phyloP scores from a whole-genome alignment of 1,284 basidiomycete species.

The Dichomitus squalens region DNA sequence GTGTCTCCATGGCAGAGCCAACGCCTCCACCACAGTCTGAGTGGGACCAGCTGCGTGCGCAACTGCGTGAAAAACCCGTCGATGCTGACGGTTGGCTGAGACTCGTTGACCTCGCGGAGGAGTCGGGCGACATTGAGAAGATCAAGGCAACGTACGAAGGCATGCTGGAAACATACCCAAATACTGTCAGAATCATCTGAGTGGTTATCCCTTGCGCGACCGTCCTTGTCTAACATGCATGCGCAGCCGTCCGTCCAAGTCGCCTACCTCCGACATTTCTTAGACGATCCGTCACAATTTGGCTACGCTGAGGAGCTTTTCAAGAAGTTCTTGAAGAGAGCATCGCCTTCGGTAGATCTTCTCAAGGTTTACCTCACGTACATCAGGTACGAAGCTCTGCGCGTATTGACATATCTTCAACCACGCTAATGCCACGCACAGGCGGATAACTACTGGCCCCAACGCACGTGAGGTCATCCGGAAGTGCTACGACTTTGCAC shows the following conservation, averaged over 20 bases:
- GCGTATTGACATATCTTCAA: neutral
- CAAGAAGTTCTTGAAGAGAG: constrained; percentile 72
- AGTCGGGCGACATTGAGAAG: constrained; percentile 66
- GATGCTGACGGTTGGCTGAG: constrained; percentile 72
- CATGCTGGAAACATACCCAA: constrained; percentile 76
- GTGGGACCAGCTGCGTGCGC: constrained; percentile 49
- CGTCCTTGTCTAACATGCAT: constrained; percentile 20
- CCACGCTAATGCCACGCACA: constrained; percentile 15
- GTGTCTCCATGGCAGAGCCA: constrained; percentile 23
- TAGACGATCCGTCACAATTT: constrained; percentile 55
- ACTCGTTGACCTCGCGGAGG: constrained; percentile 67
- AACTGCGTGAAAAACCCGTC: constrained; percentile 54
- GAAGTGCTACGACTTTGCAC: constrained; percentile 92
- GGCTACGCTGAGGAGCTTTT: constrained; percentile 79
- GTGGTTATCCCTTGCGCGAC: constrained; percentile 4
- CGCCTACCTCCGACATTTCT: constrained; percentile 81
- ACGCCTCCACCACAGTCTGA: constrained; percentile 41
- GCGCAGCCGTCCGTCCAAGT: constrained; percentile 73
- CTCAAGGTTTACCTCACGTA: constrained; percentile 88
- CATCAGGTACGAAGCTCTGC: constrained; percentile 60
- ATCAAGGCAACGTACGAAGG: constrained; percentile 75
- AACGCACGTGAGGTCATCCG: constrained; percentile 74
- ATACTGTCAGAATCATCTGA: constrained; percentile 56
- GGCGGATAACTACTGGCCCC: constrained; percentile 49
- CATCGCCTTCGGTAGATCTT: constrained; percentile 83